A percentile compares a stretch with the other conserved stretches of the same genome.
phyloP scores from a whole-genome alignment of 2,329 filamentous ascomycete species.

The Xylariaceae sp. region DNA sequence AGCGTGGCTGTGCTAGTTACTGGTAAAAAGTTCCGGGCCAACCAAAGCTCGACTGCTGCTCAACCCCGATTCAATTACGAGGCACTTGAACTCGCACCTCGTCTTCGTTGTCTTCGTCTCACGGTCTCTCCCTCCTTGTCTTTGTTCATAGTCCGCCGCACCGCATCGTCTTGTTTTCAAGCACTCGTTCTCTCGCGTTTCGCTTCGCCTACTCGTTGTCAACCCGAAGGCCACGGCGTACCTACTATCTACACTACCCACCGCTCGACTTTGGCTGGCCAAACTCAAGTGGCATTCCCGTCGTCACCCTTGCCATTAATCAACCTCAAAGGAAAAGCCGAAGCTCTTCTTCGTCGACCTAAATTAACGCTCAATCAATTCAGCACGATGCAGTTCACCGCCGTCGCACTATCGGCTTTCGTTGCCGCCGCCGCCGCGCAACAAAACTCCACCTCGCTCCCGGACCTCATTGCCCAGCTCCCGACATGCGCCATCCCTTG shows the following conservation, averaged over 20 bases:
- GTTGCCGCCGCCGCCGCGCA: slow-evolving; percentile 15
- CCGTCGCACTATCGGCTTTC: slow-evolving; percentile 17
- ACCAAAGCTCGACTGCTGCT: too few relatives aligned
- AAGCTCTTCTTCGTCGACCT: background rate
- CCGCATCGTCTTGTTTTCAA: too few relatives aligned
- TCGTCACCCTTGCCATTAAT: background rate
- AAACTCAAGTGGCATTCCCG: slow-evolving; percentile 1
- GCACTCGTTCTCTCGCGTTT: background rate
- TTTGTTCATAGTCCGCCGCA: too few relatives aligned
- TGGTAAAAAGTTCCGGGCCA: too few relatives aligned
- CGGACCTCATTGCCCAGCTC: slow-evolving; percentile 30
- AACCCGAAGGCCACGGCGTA: background rate
- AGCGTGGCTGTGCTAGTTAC: too few relatives aligned
- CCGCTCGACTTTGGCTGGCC: slow-evolving; percentile 6
- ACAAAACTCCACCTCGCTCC: slow-evolving; percentile 26
- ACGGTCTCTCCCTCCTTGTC: too few relatives aligned
- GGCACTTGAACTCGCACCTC: too few relatives aligned
- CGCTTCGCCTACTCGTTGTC: background rate
- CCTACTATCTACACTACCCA: background rate
- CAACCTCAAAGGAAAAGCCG: background rate
- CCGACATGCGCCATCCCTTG: slow-evolving; percentile 31
- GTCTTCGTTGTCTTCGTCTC: too few relatives aligned
- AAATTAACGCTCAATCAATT: background rate
- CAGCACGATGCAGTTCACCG: slow-evolving; percentile 18
- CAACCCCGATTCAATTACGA: too few relatives aligned